Evolutionary conservation across 2,329 filamentous ascomycete species (phyloP).

Genomic region (Alternaria arbusti): DNA sequence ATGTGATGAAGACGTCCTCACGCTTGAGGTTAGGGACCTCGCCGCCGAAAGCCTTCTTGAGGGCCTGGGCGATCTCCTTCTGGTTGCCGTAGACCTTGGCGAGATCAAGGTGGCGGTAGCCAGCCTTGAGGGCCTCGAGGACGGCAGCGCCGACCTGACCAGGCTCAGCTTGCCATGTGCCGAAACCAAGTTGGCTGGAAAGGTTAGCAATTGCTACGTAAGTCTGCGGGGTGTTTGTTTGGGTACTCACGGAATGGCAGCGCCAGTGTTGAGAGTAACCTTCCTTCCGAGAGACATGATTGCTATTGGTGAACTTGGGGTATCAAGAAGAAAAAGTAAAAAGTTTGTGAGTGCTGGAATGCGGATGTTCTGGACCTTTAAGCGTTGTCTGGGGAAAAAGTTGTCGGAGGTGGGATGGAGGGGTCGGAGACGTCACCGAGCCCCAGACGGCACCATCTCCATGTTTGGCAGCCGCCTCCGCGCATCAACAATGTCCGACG

Average conservation of each 20-base stretch:
- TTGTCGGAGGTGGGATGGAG: constrained; percentile 22
- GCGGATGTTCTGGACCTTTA: constrained; percentile 4
- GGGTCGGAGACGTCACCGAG: constrained; percentile 30
- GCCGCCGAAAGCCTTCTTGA: constrained; percentile 36
- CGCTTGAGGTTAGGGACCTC: constrained; percentile 56
- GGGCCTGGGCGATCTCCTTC: constrained; percentile 35
- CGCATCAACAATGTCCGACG: constrained; percentile 2
- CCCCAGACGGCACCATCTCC: constrained; percentile 19
- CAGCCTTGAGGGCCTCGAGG: constrained; percentile 40
- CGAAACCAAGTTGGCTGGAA: constrained; percentile 58
- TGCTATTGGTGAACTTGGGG: constrained; percentile 5
- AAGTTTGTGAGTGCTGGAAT: not conserved
- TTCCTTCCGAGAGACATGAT: constrained; percentile 44
- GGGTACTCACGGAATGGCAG: constrained; percentile 75
- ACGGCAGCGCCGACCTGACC: constrained; percentile 51
- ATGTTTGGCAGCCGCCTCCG: constrained; percentile 11
- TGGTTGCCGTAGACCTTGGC: constrained; percentile 43
- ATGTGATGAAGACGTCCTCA: constrained; percentile 59
- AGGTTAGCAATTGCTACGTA: constrained; percentile 55
- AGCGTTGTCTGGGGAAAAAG: constrained; percentile 15
- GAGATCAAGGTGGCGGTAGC: constrained; percentile 41
- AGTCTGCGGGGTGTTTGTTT: constrained; percentile 62
- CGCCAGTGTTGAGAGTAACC: constrained; percentile 68
- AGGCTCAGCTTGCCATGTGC: constrained; percentile 42
- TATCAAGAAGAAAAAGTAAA: constrained; percentile 5